Base-by-base conservation (phyloP, 2,329 filamentous ascomycete genomes). In the Colletotrichum orchidophilum region DNA sequence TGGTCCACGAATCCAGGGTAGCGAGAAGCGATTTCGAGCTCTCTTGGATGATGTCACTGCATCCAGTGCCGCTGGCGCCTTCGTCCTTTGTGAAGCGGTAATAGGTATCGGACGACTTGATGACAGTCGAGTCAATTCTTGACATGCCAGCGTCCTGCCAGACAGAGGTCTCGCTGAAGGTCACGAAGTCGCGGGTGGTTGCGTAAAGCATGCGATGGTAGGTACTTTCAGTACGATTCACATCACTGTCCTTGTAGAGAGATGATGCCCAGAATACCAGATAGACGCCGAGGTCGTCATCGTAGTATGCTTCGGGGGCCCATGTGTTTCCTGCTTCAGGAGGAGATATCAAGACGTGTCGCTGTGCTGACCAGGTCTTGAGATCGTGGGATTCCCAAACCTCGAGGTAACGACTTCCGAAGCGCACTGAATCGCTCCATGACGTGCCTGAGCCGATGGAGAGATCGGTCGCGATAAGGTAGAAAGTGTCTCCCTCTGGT, bases 41-140 rank as follows among this genome's bases (percentile, higher is more conserved):
- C 73, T 88, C 87, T 70, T 88, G 82, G 24, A 89, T 88, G 27
- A 88, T 88, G 53, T 89, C 87, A 2, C 78, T 79, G 74, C 87
- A 89, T 1, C 87, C 87, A 0, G 86, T 87, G 6, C 58, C 58
- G 5, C 77, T 80, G 2, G 81, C 84, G 0, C 85, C 86, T 66
- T 88, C 87, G 52, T 88, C 87, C 68, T 89, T 88, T 21, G 86
- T 88, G 74, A 88, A 89, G 11, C 87, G 85, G 74, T 87, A 86
- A 75, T 85, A 88, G 0, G 76, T 77, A 12, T 76, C 76, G 1
- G 79, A 80, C 0, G 81, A 81, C 63, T 85, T 79, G 15, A 88
- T 75, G 0, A 88, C 84, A 0, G 86, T 88, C 0, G 86, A 85
- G 73, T 88, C 87, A 27, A 88, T 88, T 1, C 86, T 81, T 1